Base-by-base conservation (phyloP, 148 eudicot species). In the Dysphania ambrosioides region DNA sequence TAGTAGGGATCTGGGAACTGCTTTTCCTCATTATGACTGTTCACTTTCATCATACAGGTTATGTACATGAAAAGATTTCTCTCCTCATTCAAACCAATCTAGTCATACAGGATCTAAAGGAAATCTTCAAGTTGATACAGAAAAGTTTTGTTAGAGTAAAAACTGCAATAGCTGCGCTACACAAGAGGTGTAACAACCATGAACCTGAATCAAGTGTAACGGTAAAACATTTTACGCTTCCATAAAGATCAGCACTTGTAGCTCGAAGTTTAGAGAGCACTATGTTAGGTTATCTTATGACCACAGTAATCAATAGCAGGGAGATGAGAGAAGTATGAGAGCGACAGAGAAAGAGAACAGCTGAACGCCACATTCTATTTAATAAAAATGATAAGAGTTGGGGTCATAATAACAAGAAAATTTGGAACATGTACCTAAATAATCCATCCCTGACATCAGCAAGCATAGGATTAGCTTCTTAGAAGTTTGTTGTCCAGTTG, bases 401-500 rank as follows among this genome's bases (percentile, higher is more conserved):
- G 61, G 68, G 79, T n/a, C n/a, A n/a, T 64, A 66, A 73, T 67
- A 59, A 75, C 78, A 79, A 84, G 75, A 61, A 56, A 80, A 63
- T 12, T 51, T 55, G 60, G 42, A 56, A 55, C 75, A 72, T 80
- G 76, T 80, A 80, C 82, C 76, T 75, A 75, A 71, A 75, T 44
- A 11, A 67, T 74, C 75, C 74, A 69, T 79, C 79, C 80, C 66
- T 66, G 34, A 36, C 31, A 80, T 56, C 26, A 71, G 65, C 62
- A 70, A 70, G 65, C 69, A 55, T 13, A 62, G 64, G 47, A 40
- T 56, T 63, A 62, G 65, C 24, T 64, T 59, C 73, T 88, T 86
- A 92, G 75, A 87, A 88, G 86, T 85, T 88, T 30, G 88, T 77
- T 40, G 93, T 77, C 95, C 97, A 92, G 72, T 85, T 92, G 66